Evolutionary conservation across 2,329 filamentous ascomycete genomes (phyloP).

Genomic region (Rhexocercosporidium sp.): DNA sequence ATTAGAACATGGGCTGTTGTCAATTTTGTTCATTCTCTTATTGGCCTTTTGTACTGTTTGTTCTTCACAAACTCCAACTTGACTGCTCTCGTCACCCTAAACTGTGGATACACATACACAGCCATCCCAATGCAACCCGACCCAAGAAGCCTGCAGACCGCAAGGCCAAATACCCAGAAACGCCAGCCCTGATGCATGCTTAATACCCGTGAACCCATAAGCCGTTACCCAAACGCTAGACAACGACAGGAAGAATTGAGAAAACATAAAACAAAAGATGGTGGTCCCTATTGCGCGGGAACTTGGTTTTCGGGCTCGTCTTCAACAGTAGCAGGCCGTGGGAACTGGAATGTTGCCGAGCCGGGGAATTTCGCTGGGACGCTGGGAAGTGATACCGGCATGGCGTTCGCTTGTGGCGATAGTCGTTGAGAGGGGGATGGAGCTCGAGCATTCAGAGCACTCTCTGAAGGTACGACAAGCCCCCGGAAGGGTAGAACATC

Average conservation of each 20-base stretch:
- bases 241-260: background rate
- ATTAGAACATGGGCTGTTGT: background rate
- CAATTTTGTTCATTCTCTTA: background rate
- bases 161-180: slow-evolving; percentile 9
- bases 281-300: background rate
- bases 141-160: slow-evolving; percentile 14
- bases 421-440: slow-evolving; percentile 27
- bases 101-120: slow-evolving; percentile 4
- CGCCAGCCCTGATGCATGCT: slow-evolving; percentile 17
- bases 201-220: background rate
- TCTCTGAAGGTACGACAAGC: slow-evolving; percentile 27
- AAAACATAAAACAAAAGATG: slow-evolving; percentile 3
- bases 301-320: slow-evolving; percentile 20
- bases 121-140: slow-evolving; percentile 17
- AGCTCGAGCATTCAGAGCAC: slow-evolving; percentile 20
- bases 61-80: background rate
- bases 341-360: slow-evolving; percentile 58
- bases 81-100: background rate
- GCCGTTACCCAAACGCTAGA: slow-evolving; percentile 1
- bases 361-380: slow-evolving; percentile 43
- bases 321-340: slow-evolving; percentile 41
- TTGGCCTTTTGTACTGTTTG: background rate
- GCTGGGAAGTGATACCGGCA: slow-evolving; percentile 29
- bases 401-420: slow-evolving; percentile 30
- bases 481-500: slow-evolving; percentile 25